Conservation (phyloP, 2,329 filamentous ascomycete genomes). For the Lasiodiplodia hormozganensis region DNA sequence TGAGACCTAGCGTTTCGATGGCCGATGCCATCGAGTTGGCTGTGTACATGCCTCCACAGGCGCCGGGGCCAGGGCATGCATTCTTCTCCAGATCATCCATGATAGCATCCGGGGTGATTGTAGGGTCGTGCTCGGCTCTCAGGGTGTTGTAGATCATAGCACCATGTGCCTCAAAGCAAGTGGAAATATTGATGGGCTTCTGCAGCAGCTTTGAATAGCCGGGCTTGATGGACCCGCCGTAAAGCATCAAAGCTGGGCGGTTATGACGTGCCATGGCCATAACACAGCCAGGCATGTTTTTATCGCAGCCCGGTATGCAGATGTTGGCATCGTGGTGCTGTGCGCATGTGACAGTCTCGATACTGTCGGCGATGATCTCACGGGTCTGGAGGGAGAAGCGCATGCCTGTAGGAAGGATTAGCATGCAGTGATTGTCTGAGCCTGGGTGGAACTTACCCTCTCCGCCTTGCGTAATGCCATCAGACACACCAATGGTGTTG, state of each 20-base stretch:
- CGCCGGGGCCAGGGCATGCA: slow-evolving; percentile 79
- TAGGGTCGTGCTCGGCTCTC: slow-evolving; percentile 70
- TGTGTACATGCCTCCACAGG: slow-evolving; percentile 92
- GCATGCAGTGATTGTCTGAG: background rate
- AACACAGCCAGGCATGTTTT: slow-evolving; percentile 94
- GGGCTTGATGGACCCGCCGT: slow-evolving; percentile 88
- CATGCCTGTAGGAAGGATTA: slow-evolving; percentile 69
- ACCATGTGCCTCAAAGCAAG: slow-evolving; percentile 86
- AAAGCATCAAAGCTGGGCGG: slow-evolving; percentile 92
- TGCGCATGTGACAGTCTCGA: slow-evolving; percentile 90
- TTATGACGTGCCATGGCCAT: slow-evolving; percentile 94
- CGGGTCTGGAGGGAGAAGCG: slow-evolving; percentile 88
- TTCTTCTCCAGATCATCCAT: slow-evolving; percentile 82
- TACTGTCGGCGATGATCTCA: slow-evolving; percentile 92
- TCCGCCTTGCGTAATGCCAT: slow-evolving; percentile 94
- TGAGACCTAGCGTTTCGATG: slow-evolving; percentile 87
- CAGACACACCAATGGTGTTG: slow-evolving; percentile 87
- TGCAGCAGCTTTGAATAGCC: slow-evolving; percentile 81
- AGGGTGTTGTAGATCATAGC: slow-evolving; percentile 81
- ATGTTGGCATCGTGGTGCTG: slow-evolving; percentile 95
- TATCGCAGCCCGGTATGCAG: slow-evolving; percentile 91
- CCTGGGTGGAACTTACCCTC: slow-evolving; percentile 64
- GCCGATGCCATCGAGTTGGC: slow-evolving; percentile 93
- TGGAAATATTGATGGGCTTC: slow-evolving; percentile 84
- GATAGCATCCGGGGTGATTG: slow-evolving; percentile 76